A percentile compares a stretch with the other conserved stretches of the same genome.
Evolutionary conservation across 495 filamentous ascomycete genomes (phyloP).

Genomic region (Trichocladium antarcticum): DNA sequence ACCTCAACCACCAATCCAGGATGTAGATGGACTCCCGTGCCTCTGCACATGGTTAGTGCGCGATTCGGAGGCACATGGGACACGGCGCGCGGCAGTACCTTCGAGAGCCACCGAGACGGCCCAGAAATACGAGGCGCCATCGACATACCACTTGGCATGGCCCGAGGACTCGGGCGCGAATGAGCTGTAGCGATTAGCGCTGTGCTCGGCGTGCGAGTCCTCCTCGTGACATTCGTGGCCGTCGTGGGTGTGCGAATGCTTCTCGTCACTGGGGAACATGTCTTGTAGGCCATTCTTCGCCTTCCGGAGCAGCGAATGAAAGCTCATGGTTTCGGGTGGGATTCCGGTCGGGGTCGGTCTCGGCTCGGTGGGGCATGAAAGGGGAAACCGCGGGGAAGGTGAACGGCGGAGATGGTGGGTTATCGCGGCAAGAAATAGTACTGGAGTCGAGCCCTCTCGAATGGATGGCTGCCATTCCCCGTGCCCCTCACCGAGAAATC

Average conservation of each 20-base stretch:
- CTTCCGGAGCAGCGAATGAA: slow-evolving; percentile 12
- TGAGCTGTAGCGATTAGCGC: slow-evolving; percentile 63
- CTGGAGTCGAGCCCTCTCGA: too few relatives aligned
- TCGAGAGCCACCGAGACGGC: slow-evolving; percentile 79
- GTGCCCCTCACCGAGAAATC: too few relatives aligned
- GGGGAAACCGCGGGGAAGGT: not conserved
- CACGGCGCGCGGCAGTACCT: slow-evolving; percentile 18
- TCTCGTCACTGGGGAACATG: slow-evolving; percentile 23
- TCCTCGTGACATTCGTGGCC: slow-evolving; percentile 23
- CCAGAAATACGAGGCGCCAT: slow-evolving; percentile 86
- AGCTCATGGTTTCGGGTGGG: slow-evolving; percentile 7
- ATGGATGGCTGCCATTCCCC: too few relatives aligned
- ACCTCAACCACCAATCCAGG: slow-evolving; percentile 82
- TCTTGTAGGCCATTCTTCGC: slow-evolving; percentile 20
- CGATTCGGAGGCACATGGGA: not conserved
- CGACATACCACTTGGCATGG: slow-evolving; percentile 91
- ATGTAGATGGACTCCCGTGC: slow-evolving; percentile 85
- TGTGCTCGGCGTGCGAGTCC: slow-evolving; percentile 24
- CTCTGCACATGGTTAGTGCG: slow-evolving; percentile 31
- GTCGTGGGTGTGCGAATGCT: slow-evolving; percentile 33
- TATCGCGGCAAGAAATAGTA: not conserved
- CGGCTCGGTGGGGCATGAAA: not conserved
- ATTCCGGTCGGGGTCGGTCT: not conserved
- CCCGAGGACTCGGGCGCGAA: slow-evolving; percentile 83
- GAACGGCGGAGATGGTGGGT: not conserved